A percentile compares a stretch with the other conserved stretches of the same genome.
Conservation (phyloP, 768 basidiomycete genomes). For the Phaffia australis region DNA sequence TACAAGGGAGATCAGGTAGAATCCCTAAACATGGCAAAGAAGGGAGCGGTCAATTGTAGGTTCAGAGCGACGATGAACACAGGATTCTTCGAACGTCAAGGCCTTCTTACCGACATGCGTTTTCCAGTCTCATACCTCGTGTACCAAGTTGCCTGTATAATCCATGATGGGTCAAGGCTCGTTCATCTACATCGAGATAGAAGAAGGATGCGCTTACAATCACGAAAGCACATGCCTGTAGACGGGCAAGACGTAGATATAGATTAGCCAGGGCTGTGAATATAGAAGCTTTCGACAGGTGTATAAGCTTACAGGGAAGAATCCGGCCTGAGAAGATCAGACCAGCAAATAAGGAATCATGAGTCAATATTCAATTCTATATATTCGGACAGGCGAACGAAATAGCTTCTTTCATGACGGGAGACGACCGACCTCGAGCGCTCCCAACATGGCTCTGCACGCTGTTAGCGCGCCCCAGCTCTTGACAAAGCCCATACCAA, state of each 20-base stretch:
- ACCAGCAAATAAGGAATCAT: no score
- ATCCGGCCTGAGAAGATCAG: not conserved
- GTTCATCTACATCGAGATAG: no score
- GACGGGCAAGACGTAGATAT: no score
- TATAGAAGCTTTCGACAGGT: not conserved
- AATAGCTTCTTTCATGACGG: not conserved
- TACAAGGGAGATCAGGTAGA: no score
- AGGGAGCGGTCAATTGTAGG: not conserved
- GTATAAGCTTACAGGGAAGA: not conserved
- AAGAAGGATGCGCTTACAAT: no score
- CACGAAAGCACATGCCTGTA: no score
- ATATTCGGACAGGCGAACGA: not conserved
- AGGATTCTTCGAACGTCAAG: conserved; percentile 2
- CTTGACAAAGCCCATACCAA: conserved; percentile 34
- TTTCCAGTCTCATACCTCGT: not conserved
- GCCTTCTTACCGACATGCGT: not conserved
- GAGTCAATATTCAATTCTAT: no score
- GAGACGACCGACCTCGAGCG: conserved; percentile 30
- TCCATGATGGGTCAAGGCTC: no score
- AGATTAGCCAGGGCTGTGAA: no score
- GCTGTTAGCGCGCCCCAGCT: conserved; percentile 33
- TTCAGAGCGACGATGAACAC: not conserved
- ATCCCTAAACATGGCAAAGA: no score
- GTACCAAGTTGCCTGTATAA: no score
- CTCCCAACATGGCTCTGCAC: conserved; percentile 33